phyloP scores from a whole-genome alignment of 2,329 filamentous ascomycete genomes.

The Basipetospora sp. region DNA sequence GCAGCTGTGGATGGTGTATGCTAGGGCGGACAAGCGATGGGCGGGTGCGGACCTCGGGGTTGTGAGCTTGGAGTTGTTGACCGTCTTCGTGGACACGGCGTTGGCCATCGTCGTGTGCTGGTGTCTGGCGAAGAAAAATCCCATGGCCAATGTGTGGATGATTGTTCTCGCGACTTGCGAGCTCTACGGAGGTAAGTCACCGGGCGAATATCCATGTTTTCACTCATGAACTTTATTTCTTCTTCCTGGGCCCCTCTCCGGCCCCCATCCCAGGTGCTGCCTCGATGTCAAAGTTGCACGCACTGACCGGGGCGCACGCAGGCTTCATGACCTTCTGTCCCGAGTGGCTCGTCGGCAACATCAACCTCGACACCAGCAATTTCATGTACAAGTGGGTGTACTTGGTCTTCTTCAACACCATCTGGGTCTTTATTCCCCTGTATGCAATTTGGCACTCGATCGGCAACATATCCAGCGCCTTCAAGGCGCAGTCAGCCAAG shows the following conservation, averaged over 20 bases:
- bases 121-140: constrained; percentile 40
- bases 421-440: constrained; percentile 51
- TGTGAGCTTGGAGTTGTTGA: constrained; percentile 50
- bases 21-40: constrained; percentile 49
- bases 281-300: no score
- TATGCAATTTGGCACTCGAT: constrained; percentile 43
- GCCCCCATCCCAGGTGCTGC: no score
- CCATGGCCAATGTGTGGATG: constrained; percentile 46
- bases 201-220: not conserved
- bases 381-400: constrained; percentile 57
- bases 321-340: constrained; percentile 59
- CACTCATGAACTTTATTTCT: not conserved
- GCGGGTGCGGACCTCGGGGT: constrained; percentile 47
- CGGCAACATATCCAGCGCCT: constrained; percentile 39
- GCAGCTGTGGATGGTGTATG: constrained; percentile 55
- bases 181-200: constrained; percentile 43
- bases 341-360: constrained; percentile 49
- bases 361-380: constrained; percentile 50
- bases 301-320: no score
- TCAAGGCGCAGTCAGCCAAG: constrained; percentile 22
- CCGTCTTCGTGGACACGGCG: constrained; percentile 47
- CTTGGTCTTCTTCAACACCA: constrained; percentile 52
- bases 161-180: constrained; percentile 50
- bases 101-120: constrained; percentile 46
- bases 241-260: not conserved